Percentiles rank a stretch among this genome's conserved stretches.
Conservation (phyloP, 495 filamentous ascomycete genomes). For the Xylaria flabelliformis region DNA sequence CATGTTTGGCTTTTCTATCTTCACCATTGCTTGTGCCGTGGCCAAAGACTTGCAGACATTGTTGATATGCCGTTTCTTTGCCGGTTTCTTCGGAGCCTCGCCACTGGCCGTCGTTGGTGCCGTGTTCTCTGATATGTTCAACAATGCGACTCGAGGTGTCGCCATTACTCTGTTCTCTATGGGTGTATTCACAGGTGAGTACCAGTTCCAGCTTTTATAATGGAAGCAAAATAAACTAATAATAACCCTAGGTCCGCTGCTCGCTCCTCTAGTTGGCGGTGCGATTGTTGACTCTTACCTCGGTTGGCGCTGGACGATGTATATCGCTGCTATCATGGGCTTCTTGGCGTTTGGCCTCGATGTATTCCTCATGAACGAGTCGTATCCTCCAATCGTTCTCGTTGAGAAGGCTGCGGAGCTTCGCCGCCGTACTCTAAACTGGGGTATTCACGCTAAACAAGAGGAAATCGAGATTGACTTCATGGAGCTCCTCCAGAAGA, state of each 20-base stretch:
- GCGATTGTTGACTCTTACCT: slow-evolving; percentile 74
- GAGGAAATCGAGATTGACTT: slow-evolving; percentile 92
- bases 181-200: slow-evolving; percentile 69
- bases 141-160: slow-evolving; percentile 76
- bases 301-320: slow-evolving; percentile 90
- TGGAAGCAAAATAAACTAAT: too few relatives aligned
- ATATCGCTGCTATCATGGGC: slow-evolving; percentile 75
- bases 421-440: slow-evolving; percentile 82
- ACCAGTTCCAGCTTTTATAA: too few relatives aligned
- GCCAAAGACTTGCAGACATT: slow-evolving; percentile 84
- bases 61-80: slow-evolving; percentile 84
- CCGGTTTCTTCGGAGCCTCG: slow-evolving; percentile 75
- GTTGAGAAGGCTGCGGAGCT: slow-evolving; percentile 78
- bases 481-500: slow-evolving; percentile 77
- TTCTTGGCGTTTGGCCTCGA: slow-evolving; percentile 72
- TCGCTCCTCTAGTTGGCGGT: slow-evolving; percentile 85
- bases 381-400: slow-evolving; percentile 83
- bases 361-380: slow-evolving; percentile 77
- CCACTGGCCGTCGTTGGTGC: slow-evolving; percentile 85
- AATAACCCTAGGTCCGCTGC: slow-evolving; percentile 63
- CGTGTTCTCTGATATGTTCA: slow-evolving; percentile 88
- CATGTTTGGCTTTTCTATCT: slow-evolving; percentile 82
- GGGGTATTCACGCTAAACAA: slow-evolving; percentile 93
- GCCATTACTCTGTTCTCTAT: slow-evolving; percentile 85
- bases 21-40: slow-evolving; percentile 72